Evolutionary conservation across 306 rosid genomes (phyloP).

Genomic region (Carpinus fangiana): DNA sequence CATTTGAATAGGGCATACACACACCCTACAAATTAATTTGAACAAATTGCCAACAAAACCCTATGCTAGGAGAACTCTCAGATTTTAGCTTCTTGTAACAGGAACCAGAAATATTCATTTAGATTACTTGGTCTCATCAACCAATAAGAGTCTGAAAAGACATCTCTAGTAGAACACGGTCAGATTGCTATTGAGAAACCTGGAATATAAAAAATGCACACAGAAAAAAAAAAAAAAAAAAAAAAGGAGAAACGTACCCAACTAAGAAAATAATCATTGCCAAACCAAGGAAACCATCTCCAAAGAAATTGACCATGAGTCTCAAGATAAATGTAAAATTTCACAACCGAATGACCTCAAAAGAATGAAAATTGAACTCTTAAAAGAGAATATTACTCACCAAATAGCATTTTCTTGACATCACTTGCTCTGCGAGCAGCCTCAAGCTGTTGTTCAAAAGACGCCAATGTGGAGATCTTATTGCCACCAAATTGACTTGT

Average conservation of each 20-base stretch:
- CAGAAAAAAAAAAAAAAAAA: no score
- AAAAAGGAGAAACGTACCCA: neutral
- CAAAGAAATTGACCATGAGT: neutral
- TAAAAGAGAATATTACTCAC: constrained; percentile 47
- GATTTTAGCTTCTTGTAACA: neutral
- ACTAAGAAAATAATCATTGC: neutral
- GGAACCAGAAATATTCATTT: neutral
- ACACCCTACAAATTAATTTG: neutral
- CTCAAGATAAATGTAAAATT: neutral
- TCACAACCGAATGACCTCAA: neutral
- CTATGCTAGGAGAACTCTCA: neutral
- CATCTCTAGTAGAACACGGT: neutral
- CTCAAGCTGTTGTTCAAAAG: constrained; percentile 90
- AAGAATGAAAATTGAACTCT: neutral
- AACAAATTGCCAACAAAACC: neutral
- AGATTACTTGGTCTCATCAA: neutral
- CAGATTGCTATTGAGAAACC: neutral
- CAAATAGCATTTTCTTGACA: constrained; percentile 80
- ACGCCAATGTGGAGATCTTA: constrained; percentile 48
- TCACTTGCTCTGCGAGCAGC: constrained; percentile 95
- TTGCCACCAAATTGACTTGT: constrained; percentile 41
- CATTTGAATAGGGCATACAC: no score
- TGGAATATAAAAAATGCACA: no score
- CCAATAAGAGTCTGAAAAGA: neutral
- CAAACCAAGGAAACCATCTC: neutral